Percentiles rank a stretch among this genome's conserved stretches.
phyloP scores from a whole-genome alignment of 306 rosid genomes.

The Quercus glauca region DNA sequence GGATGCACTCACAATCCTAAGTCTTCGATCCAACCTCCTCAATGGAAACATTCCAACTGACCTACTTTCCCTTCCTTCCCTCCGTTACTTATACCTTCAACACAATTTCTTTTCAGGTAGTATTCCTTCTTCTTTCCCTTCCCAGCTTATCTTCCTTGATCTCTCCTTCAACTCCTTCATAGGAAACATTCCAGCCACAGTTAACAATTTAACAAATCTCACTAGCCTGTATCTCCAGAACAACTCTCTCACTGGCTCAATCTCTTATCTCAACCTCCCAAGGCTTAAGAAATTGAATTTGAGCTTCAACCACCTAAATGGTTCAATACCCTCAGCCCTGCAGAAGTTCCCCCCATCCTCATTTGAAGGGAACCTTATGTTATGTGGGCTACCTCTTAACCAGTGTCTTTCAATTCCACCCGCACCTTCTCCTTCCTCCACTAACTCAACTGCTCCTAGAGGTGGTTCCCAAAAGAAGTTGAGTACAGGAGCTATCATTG shows the following conservation, averaged over 20 bases:
- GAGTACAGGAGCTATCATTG: slow-evolving; percentile 42
- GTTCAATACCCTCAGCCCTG: slow-evolving; percentile 64
- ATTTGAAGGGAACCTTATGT: slow-evolving; percentile 57
- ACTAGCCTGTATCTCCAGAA: slow-evolving; percentile 54
- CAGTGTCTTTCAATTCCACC: slow-evolving; percentile 45
- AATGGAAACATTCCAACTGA: slow-evolving; percentile 65
- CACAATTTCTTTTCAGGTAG: slow-evolving; percentile 62
- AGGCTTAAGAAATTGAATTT: slow-evolving; percentile 57
- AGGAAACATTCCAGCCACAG: slow-evolving; percentile 51
- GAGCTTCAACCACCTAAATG: slow-evolving; percentile 72
- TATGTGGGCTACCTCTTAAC: slow-evolving; percentile 74
- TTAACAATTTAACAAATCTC: slow-evolving; percentile 52
- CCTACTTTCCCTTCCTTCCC: slow-evolving; percentile 63
- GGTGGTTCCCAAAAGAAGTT: slow-evolving; percentile 43
- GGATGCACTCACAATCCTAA: slow-evolving; percentile 53
- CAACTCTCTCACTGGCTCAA: slow-evolving; percentile 63
- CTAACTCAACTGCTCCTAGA: slow-evolving; percentile 18
- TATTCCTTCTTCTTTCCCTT: slow-evolving; percentile 52
- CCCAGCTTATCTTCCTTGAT: slow-evolving; percentile 56
- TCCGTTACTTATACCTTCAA: slow-evolving; percentile 57
- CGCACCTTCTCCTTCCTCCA: slow-evolving; percentile 33
- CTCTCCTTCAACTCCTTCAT: slow-evolving; percentile 71
- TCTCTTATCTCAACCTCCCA: slow-evolving; percentile 57
- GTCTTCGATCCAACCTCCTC: slow-evolving; percentile 76
- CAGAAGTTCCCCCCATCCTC: slow-evolving; percentile 55